These are phyloP conservation scores for Rhododendron griersonianum DNA, from an alignment of 148 eudicot genomes.

Conservation along the genomic window DNA sequence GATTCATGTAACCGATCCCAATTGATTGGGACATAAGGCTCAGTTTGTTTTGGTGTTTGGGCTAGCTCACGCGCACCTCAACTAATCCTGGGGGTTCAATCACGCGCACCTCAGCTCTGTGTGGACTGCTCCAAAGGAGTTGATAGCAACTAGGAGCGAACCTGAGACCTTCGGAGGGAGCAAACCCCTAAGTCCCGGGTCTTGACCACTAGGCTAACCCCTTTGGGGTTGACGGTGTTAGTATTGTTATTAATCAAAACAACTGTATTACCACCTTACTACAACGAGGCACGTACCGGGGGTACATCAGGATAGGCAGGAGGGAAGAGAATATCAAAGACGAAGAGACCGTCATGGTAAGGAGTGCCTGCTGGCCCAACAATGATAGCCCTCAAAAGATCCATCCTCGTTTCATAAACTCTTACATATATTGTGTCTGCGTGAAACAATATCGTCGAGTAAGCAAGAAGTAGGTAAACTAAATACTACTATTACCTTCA, in stretches of 20 bases:
- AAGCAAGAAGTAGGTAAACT: background rate
- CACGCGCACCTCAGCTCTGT: background rate
- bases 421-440: conserved; percentile 65
- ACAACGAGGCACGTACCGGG: conserved; percentile 42
- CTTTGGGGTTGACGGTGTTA: background rate
- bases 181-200: background rate
- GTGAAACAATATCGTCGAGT: background rate
- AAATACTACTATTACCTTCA: background rate
- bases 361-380: conserved; percentile 81
- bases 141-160: too few relatives aligned
- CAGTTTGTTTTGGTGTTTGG: too few relatives aligned
- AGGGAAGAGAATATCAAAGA: conserved; percentile 68
- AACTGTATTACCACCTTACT: background rate
- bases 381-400: conserved; percentile 75
- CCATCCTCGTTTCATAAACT: conserved; percentile 66
- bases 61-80: background rate
- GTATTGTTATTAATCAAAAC: background rate
- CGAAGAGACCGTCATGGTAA: conserved; percentile 81
- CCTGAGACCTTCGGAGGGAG: background rate
- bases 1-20: too few relatives aligned
- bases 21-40: too few relatives aligned
- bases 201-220: background rate
- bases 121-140: background rate
- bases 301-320: conserved; percentile 57
- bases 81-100: background rate